Evolutionary conservation across 257 asterid species (phyloP).

Genomic region (Echium plantagineum): DNA sequence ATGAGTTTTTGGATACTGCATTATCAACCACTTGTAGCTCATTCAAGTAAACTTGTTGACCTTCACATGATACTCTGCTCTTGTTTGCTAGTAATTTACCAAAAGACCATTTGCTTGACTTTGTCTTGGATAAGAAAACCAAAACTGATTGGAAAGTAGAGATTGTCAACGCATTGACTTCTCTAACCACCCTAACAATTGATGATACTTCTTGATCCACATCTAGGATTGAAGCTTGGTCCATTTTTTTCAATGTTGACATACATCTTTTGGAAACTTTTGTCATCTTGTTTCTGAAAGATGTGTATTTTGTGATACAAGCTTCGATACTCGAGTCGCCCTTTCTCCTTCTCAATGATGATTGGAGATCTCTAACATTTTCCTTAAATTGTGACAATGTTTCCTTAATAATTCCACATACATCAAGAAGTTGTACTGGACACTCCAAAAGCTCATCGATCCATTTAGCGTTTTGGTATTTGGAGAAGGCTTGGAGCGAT

Average conservation of each 20-base stretch:
- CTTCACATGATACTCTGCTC: neutral
- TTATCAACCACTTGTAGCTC: neutral
- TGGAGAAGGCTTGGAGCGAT: slow-evolving; percentile 3
- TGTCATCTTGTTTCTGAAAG: slow-evolving; percentile 18
- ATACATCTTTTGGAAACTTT: slow-evolving; percentile 13
- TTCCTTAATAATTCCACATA: slow-evolving; percentile 6
- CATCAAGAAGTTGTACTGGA: slow-evolving; percentile 6
- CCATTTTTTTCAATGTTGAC: slow-evolving; percentile 14
- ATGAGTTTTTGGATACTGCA: neutral
- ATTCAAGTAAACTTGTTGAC: neutral
- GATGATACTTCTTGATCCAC: slow-evolving; percentile 11
- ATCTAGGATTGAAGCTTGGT: slow-evolving; percentile 1
- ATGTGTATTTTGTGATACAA: slow-evolving; percentile 7
- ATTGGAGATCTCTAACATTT: slow-evolving; percentile 5
- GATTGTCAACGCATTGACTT: too few relatives aligned
- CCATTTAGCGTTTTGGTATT: slow-evolving; percentile 7
- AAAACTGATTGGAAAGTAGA: neutral
- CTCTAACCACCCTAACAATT: slow-evolving; percentile 6
- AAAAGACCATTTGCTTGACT: neutral
- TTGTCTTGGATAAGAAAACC: neutral
- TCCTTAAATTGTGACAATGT: neutral
- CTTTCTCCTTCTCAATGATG: slow-evolving; percentile 6
- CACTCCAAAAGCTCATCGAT: slow-evolving; percentile 6
- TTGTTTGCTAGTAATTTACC: neutral
- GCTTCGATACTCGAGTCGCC: slow-evolving; percentile 5